Base-by-base conservation (phyloP, 2,329 filamentous ascomycete genomes). In the Dactylellina haptotyla region DNA sequence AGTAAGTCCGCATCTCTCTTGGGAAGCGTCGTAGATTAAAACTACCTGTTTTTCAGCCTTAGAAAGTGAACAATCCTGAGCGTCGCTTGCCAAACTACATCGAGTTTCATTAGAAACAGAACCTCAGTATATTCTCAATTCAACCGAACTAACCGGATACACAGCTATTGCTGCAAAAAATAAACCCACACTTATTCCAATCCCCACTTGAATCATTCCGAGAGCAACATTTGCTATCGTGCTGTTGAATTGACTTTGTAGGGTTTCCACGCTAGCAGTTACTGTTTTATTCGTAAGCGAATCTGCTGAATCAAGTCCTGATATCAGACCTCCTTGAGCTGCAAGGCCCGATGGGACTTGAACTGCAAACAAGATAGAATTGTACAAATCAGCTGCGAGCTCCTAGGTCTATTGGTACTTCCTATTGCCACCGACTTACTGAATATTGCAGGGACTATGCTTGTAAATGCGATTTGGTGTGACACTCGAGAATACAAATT, bases 371-470 rank as follows among this genome's bases (percentile, higher is more conserved):
- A 5, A n/a, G 6, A 34, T 34, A 14, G 30, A 6, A 14, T 34
- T 34, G 14, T 6, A 14, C 30, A 34, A 6, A 6, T 6, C 1
- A 9, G 3, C 9, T 54, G 30, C 8, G 28, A 61, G 48, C 26
- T 16, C 37, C 14, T 12, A 16, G 10, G 4, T 16, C 3, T 32
- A 45, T 25, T 3, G 1, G n/a, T 8, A 48, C 43, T 16, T 12
- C 43, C 16, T 32, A 10, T 4, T 26, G 41, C 8, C 4, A 20
- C 6, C 10, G 28, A 66, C 69, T 50, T 23, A 66, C 69, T 66
- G 75, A 96, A 96, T 75, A 97, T 96, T 3, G 90, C 93, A 0
- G 93, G 93, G 8, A 97, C 82, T 84, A 97, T 91, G 1, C 91
- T 90, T 0, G 92, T 91, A 0, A 92, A 92, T 0, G 93, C 93